Evolutionary conservation across 805 yeast genomes (phyloP).

Genomic region (Cyberlindnera sargentensis): DNA sequence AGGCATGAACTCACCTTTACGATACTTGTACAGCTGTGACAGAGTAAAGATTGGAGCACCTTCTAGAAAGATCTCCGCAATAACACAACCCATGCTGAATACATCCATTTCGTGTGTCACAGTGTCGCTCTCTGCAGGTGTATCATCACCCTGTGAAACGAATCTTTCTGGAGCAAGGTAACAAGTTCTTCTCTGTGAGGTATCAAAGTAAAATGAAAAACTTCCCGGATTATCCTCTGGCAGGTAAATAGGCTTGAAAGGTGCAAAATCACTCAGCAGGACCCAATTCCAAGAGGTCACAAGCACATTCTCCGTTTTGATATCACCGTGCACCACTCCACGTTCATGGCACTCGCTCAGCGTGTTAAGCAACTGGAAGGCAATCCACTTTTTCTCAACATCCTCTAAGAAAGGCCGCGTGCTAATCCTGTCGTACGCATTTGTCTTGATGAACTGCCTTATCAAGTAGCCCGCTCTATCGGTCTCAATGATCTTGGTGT

Average conservation of each 20-base stretch:
- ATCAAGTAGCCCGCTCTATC: conserved; percentile 88
- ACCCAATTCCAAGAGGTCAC: conserved; percentile 89
- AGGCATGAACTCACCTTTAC: conserved; percentile 60
- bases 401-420: conserved; percentile 81
- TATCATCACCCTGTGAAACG: conserved; percentile 15
- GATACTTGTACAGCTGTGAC: conserved; percentile 80
- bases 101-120: conserved; percentile 70
- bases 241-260: conserved; percentile 72
- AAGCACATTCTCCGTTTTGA: conserved; percentile 83
- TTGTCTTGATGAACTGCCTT: conserved; percentile 72
- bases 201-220: conserved; percentile 87
- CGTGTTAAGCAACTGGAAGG: conserved; percentile 68
- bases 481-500: conserved; percentile 70
- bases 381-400: conserved; percentile 78
- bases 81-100: conserved; percentile 77
- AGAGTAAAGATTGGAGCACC: conserved; percentile 83
- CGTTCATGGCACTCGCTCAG: conserved; percentile 56
- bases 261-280: conserved; percentile 74
- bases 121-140: conserved; percentile 16
- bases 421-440: conserved; percentile 80
- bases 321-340: conserved; percentile 77
- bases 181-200: conserved; percentile 79
- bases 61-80: conserved; percentile 82
- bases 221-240: conserved; percentile 94
- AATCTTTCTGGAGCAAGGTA: conserved; percentile 95